Conservation (phyloP, 2,329 filamentous ascomycete species). For the Ophiostoma triangulosporum region DNA sequence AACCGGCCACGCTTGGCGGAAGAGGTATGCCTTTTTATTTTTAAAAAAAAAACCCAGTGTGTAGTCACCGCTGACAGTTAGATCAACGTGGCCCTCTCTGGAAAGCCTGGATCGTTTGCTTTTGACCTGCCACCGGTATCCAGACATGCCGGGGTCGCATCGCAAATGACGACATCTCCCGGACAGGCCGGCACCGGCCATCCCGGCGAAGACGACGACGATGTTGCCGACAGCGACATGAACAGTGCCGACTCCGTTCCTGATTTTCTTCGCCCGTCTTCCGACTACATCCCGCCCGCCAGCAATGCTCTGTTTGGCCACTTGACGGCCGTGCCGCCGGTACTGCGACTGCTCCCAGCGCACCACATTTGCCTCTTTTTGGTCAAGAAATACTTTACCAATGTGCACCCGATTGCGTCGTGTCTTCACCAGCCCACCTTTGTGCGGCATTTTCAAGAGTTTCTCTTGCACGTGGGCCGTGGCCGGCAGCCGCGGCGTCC, state of each 20-base stretch:
- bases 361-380: conserved; percentile 45
- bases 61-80: not conserved
- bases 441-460: conserved; percentile 47
- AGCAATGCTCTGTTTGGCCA: conserved; percentile 54
- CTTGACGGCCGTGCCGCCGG: conserved; percentile 30
- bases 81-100: conserved; percentile 9
- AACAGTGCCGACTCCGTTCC: conserved; percentile 19
- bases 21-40: no score
- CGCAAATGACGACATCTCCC: not conserved
- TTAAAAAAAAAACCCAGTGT: no score
- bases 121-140: not conserved
- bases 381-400: conserved; percentile 51
- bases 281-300: conserved; percentile 53
- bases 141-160: not conserved
- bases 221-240: conserved; percentile 7
- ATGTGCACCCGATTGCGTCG: conserved; percentile 56
- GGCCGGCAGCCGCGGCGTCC: conserved; percentile 24
- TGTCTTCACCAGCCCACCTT: conserved; percentile 55
- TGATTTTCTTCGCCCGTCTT: conserved; percentile 49
- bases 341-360: conserved; percentile 49
- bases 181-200: not conserved
- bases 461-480: conserved; percentile 50
- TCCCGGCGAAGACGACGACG: not conserved
- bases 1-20: conserved; percentile 57
- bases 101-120: conserved; percentile 3